phyloP scores from a whole-genome alignment of 202 grass and related monocot genomes.

The Setaria viridis region DNA sequence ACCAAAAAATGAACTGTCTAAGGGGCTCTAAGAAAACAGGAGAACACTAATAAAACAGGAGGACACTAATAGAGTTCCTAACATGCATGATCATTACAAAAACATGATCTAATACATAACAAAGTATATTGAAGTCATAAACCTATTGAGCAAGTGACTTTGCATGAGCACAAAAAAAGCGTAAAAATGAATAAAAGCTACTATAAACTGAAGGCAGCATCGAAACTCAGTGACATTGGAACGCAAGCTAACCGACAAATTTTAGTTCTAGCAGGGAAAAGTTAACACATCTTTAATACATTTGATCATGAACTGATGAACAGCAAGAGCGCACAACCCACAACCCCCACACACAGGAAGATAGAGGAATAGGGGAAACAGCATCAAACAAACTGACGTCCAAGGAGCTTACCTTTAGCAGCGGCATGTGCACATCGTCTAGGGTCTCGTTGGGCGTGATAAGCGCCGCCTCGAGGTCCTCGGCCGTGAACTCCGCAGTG shows the following conservation, averaged over 20 bases:
- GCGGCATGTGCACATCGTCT: slow-evolving; percentile 93
- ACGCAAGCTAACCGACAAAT: not conserved
- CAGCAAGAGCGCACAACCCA: not conserved
- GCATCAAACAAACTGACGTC: slow-evolving; percentile 2
- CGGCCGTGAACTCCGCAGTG: slow-evolving; percentile 77
- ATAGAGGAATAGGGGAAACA: not conserved
- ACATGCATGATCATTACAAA: not conserved
- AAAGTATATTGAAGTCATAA: not conserved
- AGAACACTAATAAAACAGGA: not conserved
- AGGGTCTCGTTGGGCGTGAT: slow-evolving; percentile 78
- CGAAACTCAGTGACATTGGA: not conserved
- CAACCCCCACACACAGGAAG: not conserved
- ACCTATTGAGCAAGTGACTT: not conserved
- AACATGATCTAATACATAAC: not conserved
- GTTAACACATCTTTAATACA: not conserved
- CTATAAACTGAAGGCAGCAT: not conserved
- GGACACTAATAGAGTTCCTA: not conserved
- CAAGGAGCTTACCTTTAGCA: slow-evolving; percentile 75
- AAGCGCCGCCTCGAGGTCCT: slow-evolving; percentile 88
- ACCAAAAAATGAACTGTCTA: slow-evolving; percentile 12
- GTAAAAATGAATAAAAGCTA: not conserved
- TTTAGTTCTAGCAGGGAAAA: slow-evolving; percentile 12
- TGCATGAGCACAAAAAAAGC: slow-evolving; percentile 4
- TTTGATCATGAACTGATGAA: not conserved
- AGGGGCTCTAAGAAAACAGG: not conserved